Evolutionary conservation across 2,329 filamentous ascomycete genomes (phyloP), one percentile per base, ranked within the genome.

Genomic region (Penicillium frequentans): DNA sequence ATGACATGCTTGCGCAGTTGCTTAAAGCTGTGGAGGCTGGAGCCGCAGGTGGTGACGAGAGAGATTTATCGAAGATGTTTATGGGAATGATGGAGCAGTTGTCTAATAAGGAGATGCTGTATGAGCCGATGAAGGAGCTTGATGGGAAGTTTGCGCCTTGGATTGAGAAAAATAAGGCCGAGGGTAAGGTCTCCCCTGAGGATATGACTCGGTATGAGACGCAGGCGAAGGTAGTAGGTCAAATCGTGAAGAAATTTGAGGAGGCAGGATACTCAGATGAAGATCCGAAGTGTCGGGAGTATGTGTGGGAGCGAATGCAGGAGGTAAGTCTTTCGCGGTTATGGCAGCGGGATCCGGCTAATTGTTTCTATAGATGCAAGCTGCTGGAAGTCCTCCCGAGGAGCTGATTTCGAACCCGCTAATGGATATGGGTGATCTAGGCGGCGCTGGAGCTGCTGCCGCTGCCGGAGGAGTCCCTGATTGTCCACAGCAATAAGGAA

Each of bases 81-180:
- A 86, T 96, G 83, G 90, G 90, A 53, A 96, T 98, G 91, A 98
- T 99, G 93, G 91, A 98, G 77, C 93, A 99, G 75, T 83, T 99
- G 61, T 98, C 95, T 3, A 96, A 96, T 75, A 98, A 96, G 80
- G 95, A 98, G 66, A 97, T 99, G 61, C 78, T 99, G 50, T 98
- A 98, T 73, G 93, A 99, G 78, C 95, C 95, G 2, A 97, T 99
- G 92, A 96, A 96, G 79, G 95, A 99, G 77, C 80, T 99, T 48
- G 80, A 96, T 73, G 89, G 91, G 52, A 98, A 97, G 75, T 99
- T 95, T 70, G 93, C 93, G 0, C 86, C 78, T 2, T 99, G 95
- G 93, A 82, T 99, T 73, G 84, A 84, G 67, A 88, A 90, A 76
- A 93, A 97, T 73, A 81, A 81, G 65, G 83, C 78, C 42, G 86